phyloP scores from a whole-genome alignment of 306 rosid species.

The Quercus aquifolioides region DNA sequence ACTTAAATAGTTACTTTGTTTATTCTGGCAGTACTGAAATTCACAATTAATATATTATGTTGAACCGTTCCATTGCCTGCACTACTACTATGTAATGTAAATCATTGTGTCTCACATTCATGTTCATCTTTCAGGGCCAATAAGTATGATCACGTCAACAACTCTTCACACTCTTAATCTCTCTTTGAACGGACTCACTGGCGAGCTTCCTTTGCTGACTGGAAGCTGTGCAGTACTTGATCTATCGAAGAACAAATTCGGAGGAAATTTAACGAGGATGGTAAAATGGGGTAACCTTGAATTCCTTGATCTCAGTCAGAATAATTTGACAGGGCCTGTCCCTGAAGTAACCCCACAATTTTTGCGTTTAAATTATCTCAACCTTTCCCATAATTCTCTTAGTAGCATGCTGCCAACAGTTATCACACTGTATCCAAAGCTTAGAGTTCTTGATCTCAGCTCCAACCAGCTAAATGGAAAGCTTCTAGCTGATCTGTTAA shows the following conservation, averaged over 20 bases:
- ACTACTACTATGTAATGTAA: background rate
- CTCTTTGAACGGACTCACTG: constrained; percentile 70
- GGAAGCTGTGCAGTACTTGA: constrained; percentile 92
- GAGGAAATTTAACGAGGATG: constrained; percentile 79
- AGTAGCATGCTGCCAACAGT: constrained; percentile 60
- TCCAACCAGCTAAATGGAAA: constrained; percentile 71
- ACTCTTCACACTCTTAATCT: constrained; percentile 65
- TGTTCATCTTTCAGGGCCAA: constrained; percentile 61
- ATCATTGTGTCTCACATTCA: constrained; percentile 26
- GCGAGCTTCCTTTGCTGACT: constrained; percentile 80
- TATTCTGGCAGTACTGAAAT: background rate
- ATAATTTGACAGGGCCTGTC: constrained; percentile 67
- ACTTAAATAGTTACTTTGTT: constrained; percentile 4
- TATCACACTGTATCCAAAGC: constrained; percentile 77
- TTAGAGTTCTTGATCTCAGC: constrained; percentile 81
- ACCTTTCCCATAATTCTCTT: constrained; percentile 70
- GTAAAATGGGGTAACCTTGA: constrained; percentile 90
- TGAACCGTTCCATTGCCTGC: constrained; percentile 1
- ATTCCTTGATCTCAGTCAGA: constrained; percentile 83
- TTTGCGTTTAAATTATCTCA: constrained; percentile 72
- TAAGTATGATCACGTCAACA: constrained; percentile 70
- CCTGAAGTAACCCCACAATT: constrained; percentile 87
- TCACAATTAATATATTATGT: background rate
- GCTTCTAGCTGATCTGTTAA: constrained; percentile 51
- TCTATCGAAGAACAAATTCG: constrained; percentile 75